Base-by-base conservation (phyloP, 2,329 filamentous ascomycete genomes). In the Blastomyces gilchristii region DNA sequence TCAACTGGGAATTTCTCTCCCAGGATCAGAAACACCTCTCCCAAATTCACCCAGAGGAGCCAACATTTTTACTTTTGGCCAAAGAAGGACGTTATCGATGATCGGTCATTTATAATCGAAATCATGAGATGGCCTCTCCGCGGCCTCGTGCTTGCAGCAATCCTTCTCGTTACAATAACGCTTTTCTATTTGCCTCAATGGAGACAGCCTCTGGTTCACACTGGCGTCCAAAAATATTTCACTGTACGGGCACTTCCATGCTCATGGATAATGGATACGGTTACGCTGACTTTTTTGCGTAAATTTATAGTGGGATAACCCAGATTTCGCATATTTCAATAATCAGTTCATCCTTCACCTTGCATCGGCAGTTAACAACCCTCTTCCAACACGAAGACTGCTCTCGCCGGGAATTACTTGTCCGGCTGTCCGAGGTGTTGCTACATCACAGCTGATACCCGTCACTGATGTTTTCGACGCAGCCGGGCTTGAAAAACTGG, bases 291-390 rank as follows among this genome's bases (percentile, higher is more conserved):
- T 4, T 25, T 8, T 43, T 61, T 31, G 25, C 28, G 41, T 8
- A 41, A 41, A 61, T 49, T 5, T 16, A 59, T 31, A 61, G 59
- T 61, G 59, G 59, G 59, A 61, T 45, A 61, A 53, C 37, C 59
- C 59, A 3, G 59, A 61, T 28, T 61, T 61, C 47, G 59, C 59
- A 41, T 61, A 61, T 22, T 61, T 61, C 49, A 61, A 61, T 43
- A 61, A 61, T 49, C 59, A 61, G 49, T 61, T 61, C n/a, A 53
- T 61, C 31, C 50, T 61, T 6, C 59, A 61, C 31, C 59, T 61
- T n/a, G 28, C 59, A 18, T 61, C 59, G 14, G 47, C 59, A 18
- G 59, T 61, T 6, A 25, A 61, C 8, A 61, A 61, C 18, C 59
- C 59, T 7, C 59, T 61, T 31, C 59, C 59, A 18, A 43, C 31